Conservation (phyloP, 495 filamentous ascomycete species). For the Penicillium robsamsonii region DNA sequence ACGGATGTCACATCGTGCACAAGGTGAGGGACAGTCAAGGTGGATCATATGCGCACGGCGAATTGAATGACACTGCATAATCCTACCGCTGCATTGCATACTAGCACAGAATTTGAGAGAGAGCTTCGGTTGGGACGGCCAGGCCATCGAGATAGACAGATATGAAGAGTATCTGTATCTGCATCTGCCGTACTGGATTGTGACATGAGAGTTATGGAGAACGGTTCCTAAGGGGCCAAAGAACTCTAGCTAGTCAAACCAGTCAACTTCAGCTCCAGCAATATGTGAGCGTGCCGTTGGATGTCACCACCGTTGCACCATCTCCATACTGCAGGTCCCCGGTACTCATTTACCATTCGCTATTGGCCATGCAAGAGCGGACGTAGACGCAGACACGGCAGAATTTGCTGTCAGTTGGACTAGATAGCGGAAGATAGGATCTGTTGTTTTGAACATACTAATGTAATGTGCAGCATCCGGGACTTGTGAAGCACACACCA, state of each 20-base stretch:
- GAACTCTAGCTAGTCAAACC: neutral
- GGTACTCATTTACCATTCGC: neutral
- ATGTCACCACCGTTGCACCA: neutral
- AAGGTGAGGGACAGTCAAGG: neutral
- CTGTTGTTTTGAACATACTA: neutral
- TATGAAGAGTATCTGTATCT: neutral
- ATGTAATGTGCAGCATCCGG: neutral
- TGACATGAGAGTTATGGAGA: neutral
- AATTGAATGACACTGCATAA: neutral
- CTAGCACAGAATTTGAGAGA: neutral
- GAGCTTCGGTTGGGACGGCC: neutral
- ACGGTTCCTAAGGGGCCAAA: neutral
- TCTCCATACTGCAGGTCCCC: conserved; percentile 1
- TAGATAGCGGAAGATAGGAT: neutral
- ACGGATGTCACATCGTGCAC: neutral
- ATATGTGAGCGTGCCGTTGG: neutral
- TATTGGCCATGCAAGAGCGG: neutral
- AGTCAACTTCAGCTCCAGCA: neutral
- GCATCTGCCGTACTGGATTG: neutral
- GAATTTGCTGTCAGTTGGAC: neutral
- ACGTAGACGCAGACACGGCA: neutral
- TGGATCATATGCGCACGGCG: neutral
- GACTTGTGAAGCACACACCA: neutral
- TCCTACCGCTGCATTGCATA: neutral
- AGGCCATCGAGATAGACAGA: neutral